A percentile compares a stretch with the other conserved stretches of the same genome.
Evolutionary conservation across 2,329 filamentous ascomycete genomes (phyloP).

Genomic region (Pochonia chlamydosporia): DNA sequence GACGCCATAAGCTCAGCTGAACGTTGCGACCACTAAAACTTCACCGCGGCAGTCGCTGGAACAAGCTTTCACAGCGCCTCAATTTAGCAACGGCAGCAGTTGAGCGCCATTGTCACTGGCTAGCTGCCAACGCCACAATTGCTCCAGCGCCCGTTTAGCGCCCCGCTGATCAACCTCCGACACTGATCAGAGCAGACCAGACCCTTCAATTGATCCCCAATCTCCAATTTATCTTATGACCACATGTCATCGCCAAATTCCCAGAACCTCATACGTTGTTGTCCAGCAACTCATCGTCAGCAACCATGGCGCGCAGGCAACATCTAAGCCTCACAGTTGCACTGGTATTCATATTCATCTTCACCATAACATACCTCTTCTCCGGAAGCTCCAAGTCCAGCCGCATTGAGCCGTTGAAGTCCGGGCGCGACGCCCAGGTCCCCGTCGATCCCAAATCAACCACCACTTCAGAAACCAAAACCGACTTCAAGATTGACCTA

Average conservation of each 20-base stretch:
- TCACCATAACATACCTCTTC: slow-evolving; percentile 54
- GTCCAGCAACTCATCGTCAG: slow-evolving; percentile 11
- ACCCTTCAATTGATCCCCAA: no score
- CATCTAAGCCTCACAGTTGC: slow-evolving; percentile 49
- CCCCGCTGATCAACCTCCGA: no score
- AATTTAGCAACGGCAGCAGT: no score
- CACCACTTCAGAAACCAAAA: slow-evolving; percentile 13
- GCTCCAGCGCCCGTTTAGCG: no score
- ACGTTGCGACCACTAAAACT: no score
- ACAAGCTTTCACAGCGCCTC: no score
- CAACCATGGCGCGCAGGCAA: slow-evolving; percentile 45
- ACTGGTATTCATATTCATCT: slow-evolving; percentile 48
- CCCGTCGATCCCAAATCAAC: slow-evolving; percentile 2
- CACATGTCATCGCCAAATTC: not conserved
- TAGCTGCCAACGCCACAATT: no score
- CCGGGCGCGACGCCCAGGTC: not conserved
- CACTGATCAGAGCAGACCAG: no score
- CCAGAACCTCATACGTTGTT: not conserved
- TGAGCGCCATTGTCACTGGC: no score
- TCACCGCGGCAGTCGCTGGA: no score
- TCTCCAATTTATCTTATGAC: not conserved
- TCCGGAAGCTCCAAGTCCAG: slow-evolving; percentile 30
- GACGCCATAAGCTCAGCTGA: no score
- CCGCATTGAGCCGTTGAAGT: slow-evolving; percentile 11
- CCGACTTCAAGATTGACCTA: slow-evolving; percentile 33